Percentiles rank a stretch among this genome's conserved stretches.
These are phyloP conservation scores for Striga hermonthica DNA, from an alignment of 305 asterid species.

Conservation along the genomic window DNA sequence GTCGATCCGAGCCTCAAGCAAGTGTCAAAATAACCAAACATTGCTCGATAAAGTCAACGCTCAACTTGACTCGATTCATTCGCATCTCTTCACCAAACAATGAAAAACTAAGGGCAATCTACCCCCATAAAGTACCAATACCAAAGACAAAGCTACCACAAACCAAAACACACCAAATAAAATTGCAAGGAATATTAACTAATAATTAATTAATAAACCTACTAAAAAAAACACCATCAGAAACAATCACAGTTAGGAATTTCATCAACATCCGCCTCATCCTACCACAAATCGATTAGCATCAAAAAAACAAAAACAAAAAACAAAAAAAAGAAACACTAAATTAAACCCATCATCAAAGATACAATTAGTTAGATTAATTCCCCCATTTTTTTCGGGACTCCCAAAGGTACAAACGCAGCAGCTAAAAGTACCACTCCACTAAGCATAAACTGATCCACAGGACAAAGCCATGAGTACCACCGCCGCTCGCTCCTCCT, in stretches of 20 bases:
- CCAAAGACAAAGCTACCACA: no score
- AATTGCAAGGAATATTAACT: no score
- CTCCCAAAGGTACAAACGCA: slow-evolving; percentile 31
- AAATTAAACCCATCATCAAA: not conserved
- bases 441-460: slow-evolving; percentile 62
- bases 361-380: slow-evolving; percentile 30
- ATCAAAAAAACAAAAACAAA: slow-evolving; percentile 21
- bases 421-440: slow-evolving; percentile 31
- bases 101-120: no score
- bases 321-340: no score
- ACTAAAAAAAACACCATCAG: not conserved
- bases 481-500: slow-evolving; percentile 81
- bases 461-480: slow-evolving; percentile 76
- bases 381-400: not conserved
- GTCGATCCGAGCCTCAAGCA: no score
- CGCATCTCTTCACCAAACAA: no score
- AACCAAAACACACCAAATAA: no score
- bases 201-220: not conserved
- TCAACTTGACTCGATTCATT: no score
- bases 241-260: not conserved
- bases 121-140: no score
- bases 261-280: not conserved
- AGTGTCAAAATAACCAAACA: no score
- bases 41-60: no score
- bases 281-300: slow-evolving; percentile 19